Evolutionary conservation across 2,329 filamentous ascomycete species (phyloP), one percentile per base, ranked within the genome.

Genomic region (Talaromyces sp.): DNA sequence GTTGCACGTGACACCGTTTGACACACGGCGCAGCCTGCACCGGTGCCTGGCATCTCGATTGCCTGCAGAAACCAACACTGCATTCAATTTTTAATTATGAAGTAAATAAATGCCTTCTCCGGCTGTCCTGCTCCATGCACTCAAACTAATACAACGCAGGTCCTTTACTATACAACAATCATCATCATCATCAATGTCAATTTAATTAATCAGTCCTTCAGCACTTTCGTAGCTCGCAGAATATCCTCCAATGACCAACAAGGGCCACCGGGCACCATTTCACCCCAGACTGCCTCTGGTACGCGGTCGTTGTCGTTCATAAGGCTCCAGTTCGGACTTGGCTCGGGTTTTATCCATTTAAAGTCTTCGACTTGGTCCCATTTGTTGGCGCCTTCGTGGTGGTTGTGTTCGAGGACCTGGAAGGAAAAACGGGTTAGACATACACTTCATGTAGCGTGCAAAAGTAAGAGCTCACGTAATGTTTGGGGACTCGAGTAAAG

Each of bases 311-410:
- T 80, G 58, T 86, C 82, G 1, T 85, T 79, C 25, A 98, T 68
- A 2, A 91, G 76, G 36, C 81, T 85, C 92, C 93, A 99, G 72
- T 99, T 93, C 2, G 95, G 95, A 71, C 91, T 97, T 32, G 86
- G 85, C 62, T 90, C 91, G 17, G 85, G 82, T 75, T 93, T 96
- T 65, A 97, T 84, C 95, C 95, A 98, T 77, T 96, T 96, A 81
- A 99, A 99, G 74, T 99, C 95, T 73, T 98, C 91, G 17, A 98
- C 90, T 69, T 95, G 87, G 68, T 93, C 84, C 91, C 92, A 99
- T 69, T 89, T 85, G 72, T 96, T 93, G 59, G 72, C 67, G 7
- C 72, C 64, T 32, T 73, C 67, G 3, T 67, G 65, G 36, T 69
- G 67, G 60, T 72, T 72, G 32, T 73, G 69, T 19, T 71, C 63